These are phyloP conservation scores for Wickerhamomyces subpelliculosus DNA, from an alignment of 805 yeast species.

Conservation along the genomic window DNA sequence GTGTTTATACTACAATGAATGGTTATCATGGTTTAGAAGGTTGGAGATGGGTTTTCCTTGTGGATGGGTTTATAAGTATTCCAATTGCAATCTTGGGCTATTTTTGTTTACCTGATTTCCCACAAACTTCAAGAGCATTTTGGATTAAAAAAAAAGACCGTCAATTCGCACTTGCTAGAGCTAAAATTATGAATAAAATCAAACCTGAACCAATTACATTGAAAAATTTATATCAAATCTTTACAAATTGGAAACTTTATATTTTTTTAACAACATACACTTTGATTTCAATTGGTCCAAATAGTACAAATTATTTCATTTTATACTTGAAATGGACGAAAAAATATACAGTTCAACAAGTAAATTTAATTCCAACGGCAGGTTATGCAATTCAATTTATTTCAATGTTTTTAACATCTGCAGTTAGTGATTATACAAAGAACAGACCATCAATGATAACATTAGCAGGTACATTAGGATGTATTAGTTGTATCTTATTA, in stretches of 20 bases:
- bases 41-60: constrained; percentile 46
- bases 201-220: constrained; percentile 46
- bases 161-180: constrained; percentile 22
- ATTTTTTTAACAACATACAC: constrained; percentile 2
- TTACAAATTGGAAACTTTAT: constrained; percentile 40
- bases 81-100: constrained; percentile 22
- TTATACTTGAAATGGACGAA: constrained; percentile 1
- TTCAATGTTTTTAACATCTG: constrained; percentile 1
- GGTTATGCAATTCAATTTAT: constrained; percentile 2
- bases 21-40: constrained; percentile 33
- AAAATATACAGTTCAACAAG: constrained; percentile 1
- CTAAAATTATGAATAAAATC: constrained; percentile 36
- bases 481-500: not conserved
- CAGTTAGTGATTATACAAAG: constrained; percentile 2
- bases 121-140: constrained; percentile 4
- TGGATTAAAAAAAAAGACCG: constrained; percentile 7
- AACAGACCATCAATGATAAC: too few relatives aligned
- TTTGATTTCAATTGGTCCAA: constrained; percentile 1
- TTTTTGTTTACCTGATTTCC: constrained; percentile 30
- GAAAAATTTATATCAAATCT: constrained; percentile 54
- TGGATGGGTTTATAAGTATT: constrained; percentile 40
- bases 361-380: constrained; percentile 5
- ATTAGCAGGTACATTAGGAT: too few relatives aligned
- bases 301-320: not conserved
- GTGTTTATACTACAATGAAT: constrained; percentile 29